Conservation (phyloP, 2,329 filamentous ascomycete genomes). For the Hypoxylon sp. region DNA sequence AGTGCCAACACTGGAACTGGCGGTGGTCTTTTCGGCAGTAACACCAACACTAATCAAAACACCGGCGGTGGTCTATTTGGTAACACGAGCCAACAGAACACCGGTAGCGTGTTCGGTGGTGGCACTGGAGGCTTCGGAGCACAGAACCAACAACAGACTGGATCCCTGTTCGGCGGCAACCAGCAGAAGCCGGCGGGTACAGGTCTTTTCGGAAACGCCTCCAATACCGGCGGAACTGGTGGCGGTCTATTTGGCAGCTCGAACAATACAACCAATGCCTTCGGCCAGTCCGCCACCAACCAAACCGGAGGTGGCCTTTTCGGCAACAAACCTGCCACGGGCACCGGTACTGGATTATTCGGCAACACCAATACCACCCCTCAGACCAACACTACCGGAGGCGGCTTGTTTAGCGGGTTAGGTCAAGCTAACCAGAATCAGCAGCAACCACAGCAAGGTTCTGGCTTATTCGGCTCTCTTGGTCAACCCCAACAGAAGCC, state of each 20-base stretch:
- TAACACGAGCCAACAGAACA: constrained; percentile 51
- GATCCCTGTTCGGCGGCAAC: constrained; percentile 56
- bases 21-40: constrained; percentile 58
- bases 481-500: constrained; percentile 70
- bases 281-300: constrained; percentile 49
- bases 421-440: constrained; percentile 58
- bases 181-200: constrained; percentile 57
- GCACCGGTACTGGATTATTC: constrained; percentile 59
- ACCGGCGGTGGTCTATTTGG: constrained; percentile 56
- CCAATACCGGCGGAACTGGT: constrained; percentile 50
- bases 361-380: constrained; percentile 58
- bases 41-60: constrained; percentile 45
- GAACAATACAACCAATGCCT: constrained; percentile 52
- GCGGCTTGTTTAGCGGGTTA: constrained; percentile 67
- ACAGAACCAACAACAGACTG: constrained; percentile 59
- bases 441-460: constrained; percentile 56
- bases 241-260: constrained; percentile 63
- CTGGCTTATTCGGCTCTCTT: constrained; percentile 65
- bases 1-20: constrained; percentile 51
- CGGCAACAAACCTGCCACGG: constrained; percentile 57
- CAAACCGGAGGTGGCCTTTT: constrained; percentile 63
- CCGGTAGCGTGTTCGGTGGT: constrained; percentile 52
- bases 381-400: constrained; percentile 56
- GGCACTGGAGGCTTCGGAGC: constrained; percentile 57
- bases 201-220: constrained; percentile 59